Evolutionary conservation across 1,284 basidiomycete genomes (phyloP).

Genomic region (Leccinum subatratum): DNA sequence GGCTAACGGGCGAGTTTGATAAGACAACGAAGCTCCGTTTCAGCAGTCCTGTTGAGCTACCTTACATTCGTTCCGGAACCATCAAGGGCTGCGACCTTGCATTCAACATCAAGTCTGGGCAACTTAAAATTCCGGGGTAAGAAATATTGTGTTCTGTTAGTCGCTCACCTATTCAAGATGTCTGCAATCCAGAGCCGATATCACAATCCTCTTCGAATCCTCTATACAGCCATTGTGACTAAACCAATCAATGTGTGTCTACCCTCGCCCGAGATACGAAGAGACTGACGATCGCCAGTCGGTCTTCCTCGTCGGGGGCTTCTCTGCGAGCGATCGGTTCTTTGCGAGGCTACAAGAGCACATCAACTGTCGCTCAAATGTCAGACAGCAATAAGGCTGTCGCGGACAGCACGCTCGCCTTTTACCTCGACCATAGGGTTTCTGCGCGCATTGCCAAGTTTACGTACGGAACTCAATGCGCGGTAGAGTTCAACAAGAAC

Average conservation of each 20-base stretch:
- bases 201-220: slow-evolving; percentile 40
- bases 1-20: too few relatives aligned
- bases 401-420: slow-evolving; percentile 35
- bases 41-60: too few relatives aligned
- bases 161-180: slow-evolving; percentile 19
- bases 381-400: slow-evolving; percentile 31
- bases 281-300: slow-evolving; percentile 20
- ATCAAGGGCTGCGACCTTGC: slow-evolving; percentile 22
- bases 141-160: not conserved
- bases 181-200: slow-evolving; percentile 27
- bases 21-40: too few relatives aligned
- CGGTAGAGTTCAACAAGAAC: slow-evolving; percentile 25
- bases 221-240: slow-evolving; percentile 35
- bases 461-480: slow-evolving; percentile 34
- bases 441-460: slow-evolving; percentile 33
- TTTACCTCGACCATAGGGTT: slow-evolving; percentile 37
- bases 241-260: slow-evolving; percentile 27
- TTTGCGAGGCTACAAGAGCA: slow-evolving; percentile 28
- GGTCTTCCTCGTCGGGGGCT: slow-evolving; percentile 40
- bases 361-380: slow-evolving; percentile 35
- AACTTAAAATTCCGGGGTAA: slow-evolving; percentile 38
- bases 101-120: slow-evolving; percentile 39
- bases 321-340: slow-evolving; percentile 39
- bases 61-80: too few relatives aligned
- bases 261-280: not conserved